A percentile compares a stretch with the other conserved stretches of the same genome.
Evolutionary conservation across 352 stramenopile genomes (phyloP).

Genomic region (Phytophthora niederhauseri): DNA sequence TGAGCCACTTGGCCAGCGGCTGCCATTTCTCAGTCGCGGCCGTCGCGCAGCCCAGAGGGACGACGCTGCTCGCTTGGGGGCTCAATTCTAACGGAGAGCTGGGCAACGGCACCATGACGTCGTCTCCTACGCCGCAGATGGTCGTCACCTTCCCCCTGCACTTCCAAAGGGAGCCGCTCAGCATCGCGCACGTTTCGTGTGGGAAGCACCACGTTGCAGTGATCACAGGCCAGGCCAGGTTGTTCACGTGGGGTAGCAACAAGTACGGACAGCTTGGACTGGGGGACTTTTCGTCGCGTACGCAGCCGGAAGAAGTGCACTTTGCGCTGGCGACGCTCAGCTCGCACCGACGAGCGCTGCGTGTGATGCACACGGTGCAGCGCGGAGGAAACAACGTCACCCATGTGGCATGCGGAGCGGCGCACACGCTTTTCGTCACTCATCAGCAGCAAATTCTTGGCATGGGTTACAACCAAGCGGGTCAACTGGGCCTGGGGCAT

Average conservation of each 20-base stretch:
- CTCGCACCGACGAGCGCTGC: slow-evolving; percentile 55
- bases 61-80: slow-evolving; percentile 57
- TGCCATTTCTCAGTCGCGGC: slow-evolving; percentile 67
- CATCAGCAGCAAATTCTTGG: slow-evolving; percentile 75
- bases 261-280: slow-evolving; percentile 76
- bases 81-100: slow-evolving; percentile 66
- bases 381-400: slow-evolving; percentile 63
- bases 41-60: slow-evolving; percentile 43
- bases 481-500: slow-evolving; percentile 72
- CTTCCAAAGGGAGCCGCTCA: slow-evolving; percentile 44
- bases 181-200: slow-evolving; percentile 57
- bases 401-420: slow-evolving; percentile 66
- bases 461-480: slow-evolving; percentile 85
- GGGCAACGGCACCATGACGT: slow-evolving; percentile 51
- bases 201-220: slow-evolving; percentile 77
- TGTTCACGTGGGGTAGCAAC: slow-evolving; percentile 83
- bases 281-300: slow-evolving; percentile 53
- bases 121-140: slow-evolving; percentile 42
- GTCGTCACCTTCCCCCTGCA: slow-evolving; percentile 44
- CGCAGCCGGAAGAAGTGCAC: slow-evolving; percentile 57
- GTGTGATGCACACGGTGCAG: slow-evolving; percentile 67
- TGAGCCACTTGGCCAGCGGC: slow-evolving; percentile 63
- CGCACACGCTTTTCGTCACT: slow-evolving; percentile 79
- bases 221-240: slow-evolving; percentile 56
- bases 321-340: slow-evolving; percentile 52